Evolutionary conservation across 148 eudicot species (phyloP).

Genomic region (Rhododendron molle): DNA sequence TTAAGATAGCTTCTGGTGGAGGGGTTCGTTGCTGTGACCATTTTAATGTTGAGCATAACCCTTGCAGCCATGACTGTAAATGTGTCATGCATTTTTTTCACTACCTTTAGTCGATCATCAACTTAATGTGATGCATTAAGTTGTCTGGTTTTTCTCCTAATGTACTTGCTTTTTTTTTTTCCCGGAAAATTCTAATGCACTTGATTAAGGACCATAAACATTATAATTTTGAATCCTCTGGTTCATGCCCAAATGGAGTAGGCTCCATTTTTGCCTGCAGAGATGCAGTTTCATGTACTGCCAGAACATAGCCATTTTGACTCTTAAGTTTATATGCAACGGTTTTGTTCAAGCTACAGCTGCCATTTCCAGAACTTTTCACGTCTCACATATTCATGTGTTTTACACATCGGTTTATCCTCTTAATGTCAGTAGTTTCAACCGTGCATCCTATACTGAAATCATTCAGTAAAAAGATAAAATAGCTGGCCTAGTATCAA

Average conservation of each 20-base stretch:
- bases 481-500: neutral
- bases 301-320: neutral
- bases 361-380: neutral
- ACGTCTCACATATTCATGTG: neutral
- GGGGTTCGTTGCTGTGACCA: neutral
- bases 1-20: neutral
- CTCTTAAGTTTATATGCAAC: neutral
- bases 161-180: neutral
- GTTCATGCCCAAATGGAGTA: neutral
- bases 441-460: constrained; percentile 9
- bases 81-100: neutral
- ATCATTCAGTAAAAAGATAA: neutral
- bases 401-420: neutral
- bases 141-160: neutral
- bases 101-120: neutral
- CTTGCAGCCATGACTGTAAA: neutral
- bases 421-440: neutral
- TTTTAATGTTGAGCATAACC: neutral
- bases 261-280: neutral
- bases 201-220: neutral
- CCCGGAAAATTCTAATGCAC: neutral
- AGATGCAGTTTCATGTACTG: neutral
- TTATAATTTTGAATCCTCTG: neutral
- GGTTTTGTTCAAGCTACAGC: neutral
- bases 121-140: neutral